These are phyloP conservation scores for Mycena alexandri DNA, from an alignment of 768 basidiomycete species.

Conservation along the genomic window DNA sequence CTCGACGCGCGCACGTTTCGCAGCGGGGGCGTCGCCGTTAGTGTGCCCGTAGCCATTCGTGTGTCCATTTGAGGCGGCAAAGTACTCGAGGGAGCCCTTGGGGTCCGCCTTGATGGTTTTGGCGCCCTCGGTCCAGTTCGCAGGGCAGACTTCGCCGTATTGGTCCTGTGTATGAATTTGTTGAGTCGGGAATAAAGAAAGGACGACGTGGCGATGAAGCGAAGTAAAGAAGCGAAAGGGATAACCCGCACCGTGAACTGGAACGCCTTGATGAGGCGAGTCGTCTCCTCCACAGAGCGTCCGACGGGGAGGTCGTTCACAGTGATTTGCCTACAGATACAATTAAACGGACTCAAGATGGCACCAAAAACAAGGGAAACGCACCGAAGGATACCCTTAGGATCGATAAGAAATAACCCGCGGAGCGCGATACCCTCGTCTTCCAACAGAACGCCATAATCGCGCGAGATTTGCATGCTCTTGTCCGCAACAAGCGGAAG, in stretches of 20 bases:
- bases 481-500: constrained; percentile 87
- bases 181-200: too few species aligned
- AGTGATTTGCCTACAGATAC: constrained; percentile 77
- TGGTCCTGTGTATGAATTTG: constrained; percentile 65
- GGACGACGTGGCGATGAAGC: too few species aligned
- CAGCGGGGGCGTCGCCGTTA: too few species aligned
- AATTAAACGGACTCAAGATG: background rate
- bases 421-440: constrained; percentile 91
- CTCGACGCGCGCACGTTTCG: too few species aligned
- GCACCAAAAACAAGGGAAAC: constrained; percentile 31
- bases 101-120: constrained; percentile 90
- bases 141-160: constrained; percentile 94
- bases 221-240: background rate
- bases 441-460: constrained; percentile 91
- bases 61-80: constrained; percentile 45
- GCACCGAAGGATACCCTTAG: constrained; percentile 80
- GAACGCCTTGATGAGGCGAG: constrained; percentile 94
- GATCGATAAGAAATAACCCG: constrained; percentile 89
- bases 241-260: constrained; percentile 77
- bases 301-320: constrained; percentile 95
- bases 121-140: constrained; percentile 86
- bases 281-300: constrained; percentile 94
- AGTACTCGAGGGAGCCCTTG: constrained; percentile 80
- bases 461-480: constrained; percentile 82
- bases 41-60: too few species aligned